Base-by-base conservation (phyloP, 495 filamentous ascomycete genomes). In the Pyrenula massariospora region DNA sequence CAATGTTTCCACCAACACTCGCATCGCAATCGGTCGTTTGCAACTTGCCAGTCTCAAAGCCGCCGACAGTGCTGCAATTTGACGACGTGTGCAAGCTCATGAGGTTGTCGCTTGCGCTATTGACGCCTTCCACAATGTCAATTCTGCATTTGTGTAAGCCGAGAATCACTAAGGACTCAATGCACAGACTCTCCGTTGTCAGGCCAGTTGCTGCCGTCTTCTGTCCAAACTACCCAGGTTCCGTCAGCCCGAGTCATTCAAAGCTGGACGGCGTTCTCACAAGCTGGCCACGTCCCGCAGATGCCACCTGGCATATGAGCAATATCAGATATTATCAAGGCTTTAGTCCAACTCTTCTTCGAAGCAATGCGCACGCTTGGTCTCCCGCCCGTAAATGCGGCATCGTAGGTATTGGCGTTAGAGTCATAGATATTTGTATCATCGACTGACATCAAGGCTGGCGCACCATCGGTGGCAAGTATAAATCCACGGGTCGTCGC, bases 91-190 rank as follows among this genome's bases (percentile, higher is more conserved):
- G 85, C 3, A 88, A 73, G 48, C 83, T 78, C 75, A 87, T 82
- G 42, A 77, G 71, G 66, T 87, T 85, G 24, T 68, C 67, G 42
- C 69, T 61, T 15, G 71, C 65, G 24, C 68, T 62, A 71, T 87
- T 85, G 53, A 83, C 83, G 36, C 84, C 80, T 66, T 89, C 86
- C 69, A 91, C 84, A 52, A 89, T 76, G 57, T 89, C 85, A 61
- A 88, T 84, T 64, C 31, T 42, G 15, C 15, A 15, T 42, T 15
- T 15, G 8, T 42, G 31, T 42, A 8, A 42, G 31, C 15, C 5
- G 15, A 8, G 15, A 15, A 42, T 8, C 5, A 42, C 5, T 8
- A 15, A 5, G 15, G 31, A 15, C 31, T 42, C 15, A 15, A 8
- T 8, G 5, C 15, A 42, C 91, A 59, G 94, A 91, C 64, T 89